These are phyloP conservation scores for Lipomyces yamadae DNA, from an alignment of 805 yeast genomes.

Conservation along the genomic window DNA sequence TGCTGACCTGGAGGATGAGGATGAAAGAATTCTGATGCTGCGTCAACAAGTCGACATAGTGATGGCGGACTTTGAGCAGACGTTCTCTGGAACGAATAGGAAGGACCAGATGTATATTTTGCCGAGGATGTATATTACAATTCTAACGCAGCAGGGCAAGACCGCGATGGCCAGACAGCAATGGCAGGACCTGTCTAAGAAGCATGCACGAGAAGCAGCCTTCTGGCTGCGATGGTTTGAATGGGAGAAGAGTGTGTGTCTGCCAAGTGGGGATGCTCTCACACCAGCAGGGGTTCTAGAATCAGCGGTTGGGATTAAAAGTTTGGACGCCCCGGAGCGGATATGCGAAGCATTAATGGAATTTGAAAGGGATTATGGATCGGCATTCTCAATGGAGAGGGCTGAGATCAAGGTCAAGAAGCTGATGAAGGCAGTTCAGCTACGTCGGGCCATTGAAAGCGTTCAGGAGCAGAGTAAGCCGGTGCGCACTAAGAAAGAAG, in stretches of 20 bases:
- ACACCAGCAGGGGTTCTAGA: slow-evolving; percentile 44
- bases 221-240: slow-evolving; percentile 55
- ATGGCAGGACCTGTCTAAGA: slow-evolving; percentile 42
- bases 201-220: slow-evolving; percentile 49
- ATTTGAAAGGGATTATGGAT: slow-evolving; percentile 49
- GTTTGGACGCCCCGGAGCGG: slow-evolving; percentile 58
- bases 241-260: slow-evolving; percentile 46
- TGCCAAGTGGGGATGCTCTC: slow-evolving; percentile 41
- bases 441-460: slow-evolving; percentile 27
- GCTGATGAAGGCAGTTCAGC: slow-evolving; percentile 35
- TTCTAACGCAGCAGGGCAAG: slow-evolving; percentile 16
- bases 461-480: slow-evolving; percentile 28
- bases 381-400: slow-evolving; percentile 37
- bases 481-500: slow-evolving; percentile 3
- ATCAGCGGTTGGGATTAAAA: slow-evolving; percentile 43
- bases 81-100: slow-evolving; percentile 8
- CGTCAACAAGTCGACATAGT: slow-evolving; percentile 3
- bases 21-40: background rate
- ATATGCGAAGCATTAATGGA: slow-evolving; percentile 53
- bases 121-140: slow-evolving; percentile 22
- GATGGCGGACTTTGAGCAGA: background rate
- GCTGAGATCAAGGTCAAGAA: slow-evolving; percentile 44
- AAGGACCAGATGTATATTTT: slow-evolving; percentile 17
- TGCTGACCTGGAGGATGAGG: background rate
- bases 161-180: slow-evolving; percentile 16